Evolutionary conservation across 805 yeast species (phyloP), one percentile per base, ranked within the genome.

Genomic region (Cyberlindnera maritima): DNA sequence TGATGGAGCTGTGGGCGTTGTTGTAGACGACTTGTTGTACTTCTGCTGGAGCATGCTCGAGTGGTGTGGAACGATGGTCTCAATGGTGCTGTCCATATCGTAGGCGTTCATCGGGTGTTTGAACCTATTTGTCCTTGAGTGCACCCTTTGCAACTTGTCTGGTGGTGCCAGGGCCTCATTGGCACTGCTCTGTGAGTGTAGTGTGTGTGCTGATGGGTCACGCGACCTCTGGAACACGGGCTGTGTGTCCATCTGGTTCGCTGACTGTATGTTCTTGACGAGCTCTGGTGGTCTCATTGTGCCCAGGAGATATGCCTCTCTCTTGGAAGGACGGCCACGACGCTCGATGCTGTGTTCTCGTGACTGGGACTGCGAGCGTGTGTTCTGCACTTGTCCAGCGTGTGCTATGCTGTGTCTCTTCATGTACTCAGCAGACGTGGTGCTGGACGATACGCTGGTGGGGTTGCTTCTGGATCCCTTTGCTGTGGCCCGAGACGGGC

Each of bases 61-160:
- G 33, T 55, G 54, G n/a, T 48, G 50, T 3, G 60, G 59, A 2
- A 50, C 50, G 6, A 55, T 42, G 1, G 60, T 47, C n/a, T 58
- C 60, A 8, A 56, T 36, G 2, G 43, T 41, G 5, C 46, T 26
- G 13, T 57, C 52, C 13, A 41, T 47, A 15, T 36, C 43, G 19
- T 58, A 56, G 3, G 58, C 54, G n/a, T 51, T 53, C 51, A 57
- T 43, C 11, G 58, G 58, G 40, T 57, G 53, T 18, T 45, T 56
- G 40, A 49, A 47, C n/a, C 57, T 33, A 33, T 26, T 43, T 26
- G 43, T 15, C 26, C 45, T 38, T 12, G 35, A 20, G 18, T 39
- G 41, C 6, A 39, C 31, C 17, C 19, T 39, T 11, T 39, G 41
- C 34, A 39, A 19, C 17, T 18, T 37, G 39, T 17, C 20, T 23